Conservation (phyloP, 495 filamentous ascomycete species). For the Cryomyces antarcticus region DNA sequence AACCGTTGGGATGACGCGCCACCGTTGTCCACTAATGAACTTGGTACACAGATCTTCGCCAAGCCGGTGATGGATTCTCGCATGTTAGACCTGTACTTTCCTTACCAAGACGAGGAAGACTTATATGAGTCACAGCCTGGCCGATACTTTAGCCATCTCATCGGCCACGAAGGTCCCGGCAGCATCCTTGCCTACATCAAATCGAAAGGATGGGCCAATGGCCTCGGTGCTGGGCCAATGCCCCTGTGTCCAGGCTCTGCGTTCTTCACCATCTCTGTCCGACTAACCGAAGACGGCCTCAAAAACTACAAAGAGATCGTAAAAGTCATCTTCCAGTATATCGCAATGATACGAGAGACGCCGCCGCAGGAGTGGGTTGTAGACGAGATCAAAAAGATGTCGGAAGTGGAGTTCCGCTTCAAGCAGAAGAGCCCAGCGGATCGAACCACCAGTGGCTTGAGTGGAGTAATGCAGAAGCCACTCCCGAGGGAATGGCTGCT, state of each 20-base stretch:
- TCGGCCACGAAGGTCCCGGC: slow-evolving; percentile 91
- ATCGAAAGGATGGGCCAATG: slow-evolving; percentile 87
- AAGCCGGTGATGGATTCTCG: slow-evolving; percentile 93
- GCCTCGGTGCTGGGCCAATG: slow-evolving; percentile 57
- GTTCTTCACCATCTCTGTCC: slow-evolving; percentile 61
- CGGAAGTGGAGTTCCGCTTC: slow-evolving; percentile 86
- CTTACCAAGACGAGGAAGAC: slow-evolving; percentile 73
- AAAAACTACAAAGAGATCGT: slow-evolving; percentile 73
- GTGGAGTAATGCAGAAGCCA: slow-evolving; percentile 73
- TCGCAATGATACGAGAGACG: slow-evolving; percentile 63
- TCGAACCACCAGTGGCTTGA: slow-evolving; percentile 66
- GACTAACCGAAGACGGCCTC: slow-evolving; percentile 68
- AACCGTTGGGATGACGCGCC: slow-evolving; percentile 63
- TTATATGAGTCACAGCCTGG: slow-evolving; percentile 69
- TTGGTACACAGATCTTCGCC: slow-evolving; percentile 69
- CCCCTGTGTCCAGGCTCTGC: slow-evolving; percentile 65
- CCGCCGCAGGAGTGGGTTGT: slow-evolving; percentile 84
- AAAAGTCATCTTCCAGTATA: slow-evolving; percentile 83
- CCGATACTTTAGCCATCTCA: slow-evolving; percentile 78
- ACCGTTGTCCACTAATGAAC: slow-evolving; percentile 44
- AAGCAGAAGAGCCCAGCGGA: slow-evolving; percentile 80
- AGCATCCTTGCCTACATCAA: slow-evolving; percentile 93
- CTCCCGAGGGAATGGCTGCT: slow-evolving; percentile 71
- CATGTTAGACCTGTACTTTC: slow-evolving; percentile 69
- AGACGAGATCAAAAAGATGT: slow-evolving; percentile 71